Conservation (phyloP, 208 protist species). For the Crithidia fasciculata region DNA sequence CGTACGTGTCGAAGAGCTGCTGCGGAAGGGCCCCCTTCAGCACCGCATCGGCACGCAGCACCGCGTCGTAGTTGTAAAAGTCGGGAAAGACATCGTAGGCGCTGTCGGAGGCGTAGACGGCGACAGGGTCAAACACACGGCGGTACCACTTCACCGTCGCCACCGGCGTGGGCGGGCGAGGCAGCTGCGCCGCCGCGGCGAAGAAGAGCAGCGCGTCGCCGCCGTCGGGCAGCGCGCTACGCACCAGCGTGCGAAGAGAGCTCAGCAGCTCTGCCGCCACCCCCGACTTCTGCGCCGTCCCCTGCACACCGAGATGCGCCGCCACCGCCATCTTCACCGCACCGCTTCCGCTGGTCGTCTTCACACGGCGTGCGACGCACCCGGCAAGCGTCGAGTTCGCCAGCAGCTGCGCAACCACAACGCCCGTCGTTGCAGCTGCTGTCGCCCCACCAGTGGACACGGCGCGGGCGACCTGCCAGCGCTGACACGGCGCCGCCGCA, state of each 20-base stretch:
- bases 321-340: constrained; percentile 30
- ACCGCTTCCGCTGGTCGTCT: neutral
- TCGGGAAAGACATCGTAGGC: constrained; percentile 72
- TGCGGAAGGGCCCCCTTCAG: constrained; percentile 64
- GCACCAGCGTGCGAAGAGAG: constrained; percentile 17
- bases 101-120: constrained; percentile 37
- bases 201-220: constrained; percentile 55
- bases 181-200: constrained; percentile 39
- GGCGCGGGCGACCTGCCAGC: constrained; percentile 31
- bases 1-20: constrained; percentile 36
- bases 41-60: constrained; percentile 68
- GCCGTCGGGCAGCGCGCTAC: constrained; percentile 5
- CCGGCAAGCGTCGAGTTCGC: constrained; percentile 21
- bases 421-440: constrained; percentile 10
- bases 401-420: constrained; percentile 31
- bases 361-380: constrained; percentile 19
- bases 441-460: neutral
- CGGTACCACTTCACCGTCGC: constrained; percentile 80
- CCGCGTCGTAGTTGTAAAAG: constrained; percentile 73
- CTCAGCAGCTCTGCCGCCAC: constrained; percentile 47
- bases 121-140: constrained; percentile 48
- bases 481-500: constrained; percentile 8
- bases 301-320: constrained; percentile 44
- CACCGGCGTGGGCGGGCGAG: constrained; percentile 43
- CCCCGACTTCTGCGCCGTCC: constrained; percentile 22